phyloP scores from a whole-genome alignment of 129 eudicot species.

The Arctium lappa region DNA sequence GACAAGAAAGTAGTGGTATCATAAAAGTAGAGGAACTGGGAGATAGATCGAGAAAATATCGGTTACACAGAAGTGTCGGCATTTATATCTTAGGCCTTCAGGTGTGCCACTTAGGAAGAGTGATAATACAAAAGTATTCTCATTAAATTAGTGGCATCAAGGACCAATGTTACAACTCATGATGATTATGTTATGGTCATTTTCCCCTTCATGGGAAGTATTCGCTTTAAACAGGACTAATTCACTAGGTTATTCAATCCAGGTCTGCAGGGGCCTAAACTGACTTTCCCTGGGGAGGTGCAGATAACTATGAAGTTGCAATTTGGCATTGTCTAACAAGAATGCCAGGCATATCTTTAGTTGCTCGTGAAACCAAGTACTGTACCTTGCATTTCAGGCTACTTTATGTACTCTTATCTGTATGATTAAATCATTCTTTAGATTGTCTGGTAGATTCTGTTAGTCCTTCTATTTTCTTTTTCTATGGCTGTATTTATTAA shows the following conservation, averaged over 20 bases:
- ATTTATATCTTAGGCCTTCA: slow-evolving; percentile 2
- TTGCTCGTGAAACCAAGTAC: slow-evolving; percentile 84
- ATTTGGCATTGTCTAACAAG: slow-evolving; percentile 42
- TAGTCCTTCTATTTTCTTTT: slow-evolving; percentile 11
- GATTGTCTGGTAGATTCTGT: slow-evolving; percentile 22
- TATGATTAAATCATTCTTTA: slow-evolving; percentile 10
- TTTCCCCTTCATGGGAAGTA: slow-evolving; percentile 13
- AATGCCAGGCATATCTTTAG: slow-evolving; percentile 96
- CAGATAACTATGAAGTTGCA: slow-evolving; percentile 35
- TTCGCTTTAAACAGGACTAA: slow-evolving; percentile 13
- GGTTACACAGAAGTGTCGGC: neutral
- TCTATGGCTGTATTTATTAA: slow-evolving; percentile 13
- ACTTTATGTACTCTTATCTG: slow-evolving; percentile 2
- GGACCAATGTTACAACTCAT: slow-evolving; percentile 3
- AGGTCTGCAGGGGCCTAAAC: slow-evolving; percentile 37
- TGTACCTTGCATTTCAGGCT: slow-evolving; percentile 29
- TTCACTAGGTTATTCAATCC: slow-evolving; percentile 28
- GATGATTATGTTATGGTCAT: slow-evolving; percentile 14
- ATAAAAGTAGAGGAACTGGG: neutral
- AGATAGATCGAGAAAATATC: neutral
- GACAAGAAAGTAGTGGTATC: neutral
- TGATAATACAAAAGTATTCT: neutral
- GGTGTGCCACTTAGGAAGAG: slow-evolving; percentile 1
- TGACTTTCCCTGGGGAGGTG: slow-evolving; percentile 16
- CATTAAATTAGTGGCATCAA: slow-evolving; percentile 5